phyloP scores from a whole-genome alignment of 108 stramenopile genomes.

The Stephanodiscus minutulus region DNA sequence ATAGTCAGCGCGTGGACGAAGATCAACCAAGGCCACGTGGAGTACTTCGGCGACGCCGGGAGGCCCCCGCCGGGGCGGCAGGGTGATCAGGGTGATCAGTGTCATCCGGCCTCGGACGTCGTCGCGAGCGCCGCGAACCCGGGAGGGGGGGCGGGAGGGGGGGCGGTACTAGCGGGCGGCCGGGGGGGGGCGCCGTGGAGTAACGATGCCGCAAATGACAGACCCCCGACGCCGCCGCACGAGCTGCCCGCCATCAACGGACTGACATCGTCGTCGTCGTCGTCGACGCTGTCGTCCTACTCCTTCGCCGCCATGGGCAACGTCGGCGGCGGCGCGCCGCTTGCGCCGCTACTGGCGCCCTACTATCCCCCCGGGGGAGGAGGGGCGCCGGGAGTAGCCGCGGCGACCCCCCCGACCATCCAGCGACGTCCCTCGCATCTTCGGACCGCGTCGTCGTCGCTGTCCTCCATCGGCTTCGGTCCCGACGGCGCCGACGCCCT shows the following conservation, averaged over 20 bases:
- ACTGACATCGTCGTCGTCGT: constrained; percentile 1
- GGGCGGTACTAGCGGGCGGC: background rate
- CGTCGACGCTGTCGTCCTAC: constrained; percentile 18
- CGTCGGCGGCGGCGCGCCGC: too few relatives aligned
- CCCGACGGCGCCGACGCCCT: too few relatives aligned
- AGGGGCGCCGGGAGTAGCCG: background rate
- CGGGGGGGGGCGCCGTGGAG: background rate
- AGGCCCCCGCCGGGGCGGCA: background rate
- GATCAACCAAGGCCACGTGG: constrained; percentile 29
- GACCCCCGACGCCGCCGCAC: background rate
- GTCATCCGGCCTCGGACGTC: too few relatives aligned
- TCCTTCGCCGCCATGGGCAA: constrained; percentile 11
- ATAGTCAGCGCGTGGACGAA: constrained; percentile 23
- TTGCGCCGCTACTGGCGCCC: background rate
- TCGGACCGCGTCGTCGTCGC: too few relatives aligned
- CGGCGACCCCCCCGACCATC: background rate
- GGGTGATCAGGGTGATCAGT: too few relatives aligned
- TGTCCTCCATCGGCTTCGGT: too few relatives aligned
- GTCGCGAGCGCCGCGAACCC: too few relatives aligned
- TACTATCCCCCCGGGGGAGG: too few relatives aligned
- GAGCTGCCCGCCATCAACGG: background rate
- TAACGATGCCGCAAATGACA: background rate
- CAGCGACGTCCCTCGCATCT: too few relatives aligned
- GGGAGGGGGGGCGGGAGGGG: background rate
- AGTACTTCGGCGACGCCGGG: too few relatives aligned